Evolutionary conservation across 495 filamentous ascomycete species (phyloP), one percentile per base, ranked within the genome.

Genomic region (Aspergillus egyptiacus): DNA sequence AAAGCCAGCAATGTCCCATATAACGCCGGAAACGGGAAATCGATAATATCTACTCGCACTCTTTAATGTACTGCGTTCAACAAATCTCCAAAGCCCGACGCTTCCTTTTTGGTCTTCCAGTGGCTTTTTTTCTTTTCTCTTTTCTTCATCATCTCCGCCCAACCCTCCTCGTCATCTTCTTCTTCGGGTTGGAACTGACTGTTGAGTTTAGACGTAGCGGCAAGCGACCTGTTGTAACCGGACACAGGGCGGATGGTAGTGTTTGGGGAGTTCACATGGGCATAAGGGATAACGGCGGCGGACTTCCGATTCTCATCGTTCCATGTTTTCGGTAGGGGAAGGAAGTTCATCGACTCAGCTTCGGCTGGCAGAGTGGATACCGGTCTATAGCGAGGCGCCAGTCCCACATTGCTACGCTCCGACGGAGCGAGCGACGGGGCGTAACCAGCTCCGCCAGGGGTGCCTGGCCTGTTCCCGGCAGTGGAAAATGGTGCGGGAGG

Each of bases 381-480:
- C 0, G 94, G 91, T 11, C 94, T 82, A 67, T 98, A 98, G n/a
- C 93, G 82, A 28, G 87, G 82, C 19, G 91, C 87, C 39, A 91
- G 70, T 2, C 93, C 94, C 48, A 96, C 76, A 62, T 89, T 97
- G 68, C 88, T 96, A 40, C 93, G 84, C 68, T 98, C 93, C 1
- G 87, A 95, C 4, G 93, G 94, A 4, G 93, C 91, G 47, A 97
- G 91, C 3, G 83, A 86, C 2, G 85, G 71, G 0, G 84, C 73
- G 61, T 88, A 89, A 15, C 78, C 76, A 42, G 65, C 60, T 14
- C 63, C 61, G 23, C 44, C 51, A 20, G 62, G 55, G 6, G 62
- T 68, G 24, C 48, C 54, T 19, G 70, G 67, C 5, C 64, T 59
- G 48, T 58, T 51, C 5, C 39, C 58, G 8, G 60, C 59, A 5